Conservation (phyloP, 192 early-diverging fungal species). For the Rhizophagus clarus region DNA sequence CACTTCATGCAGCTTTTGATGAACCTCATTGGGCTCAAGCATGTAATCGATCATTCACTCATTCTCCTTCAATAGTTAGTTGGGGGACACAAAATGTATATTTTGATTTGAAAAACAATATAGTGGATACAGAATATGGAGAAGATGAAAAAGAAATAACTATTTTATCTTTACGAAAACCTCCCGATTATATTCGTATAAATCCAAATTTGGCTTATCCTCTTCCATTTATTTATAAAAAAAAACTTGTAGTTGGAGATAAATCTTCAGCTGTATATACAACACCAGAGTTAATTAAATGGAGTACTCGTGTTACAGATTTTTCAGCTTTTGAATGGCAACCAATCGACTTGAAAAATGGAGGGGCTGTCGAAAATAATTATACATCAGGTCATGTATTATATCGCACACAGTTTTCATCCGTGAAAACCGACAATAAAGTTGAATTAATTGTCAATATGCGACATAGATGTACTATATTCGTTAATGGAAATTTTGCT, state of each 20-base stretch:
- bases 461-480: conserved; percentile 71
- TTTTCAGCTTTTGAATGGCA: conserved; percentile 37
- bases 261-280: conserved; percentile 25
- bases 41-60: conserved; percentile 23
- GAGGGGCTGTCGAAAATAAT: conserved; percentile 12
- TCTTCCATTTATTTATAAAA: conserved; percentile 29
- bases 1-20: conserved; percentile 54
- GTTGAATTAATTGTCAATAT: conserved; percentile 65
- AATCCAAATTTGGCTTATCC: conserved; percentile 21
- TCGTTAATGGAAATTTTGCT: conserved; percentile 70
- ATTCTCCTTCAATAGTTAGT: conserved; percentile 43
- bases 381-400: conserved; percentile 25
- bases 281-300: conserved; percentile 28
- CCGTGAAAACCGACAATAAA: conserved; percentile 33
- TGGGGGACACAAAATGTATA: conserved; percentile 55
- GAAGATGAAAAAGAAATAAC: conserved; percentile 38
- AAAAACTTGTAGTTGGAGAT: conserved; percentile 16
- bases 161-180: conserved; percentile 39
- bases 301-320: conserved; percentile 36
- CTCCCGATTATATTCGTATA: conserved; percentile 25
- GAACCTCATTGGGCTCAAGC: conserved; percentile 41
- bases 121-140: conserved; percentile 38
- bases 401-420: conserved; percentile 14
- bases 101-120: conserved; percentile 34
- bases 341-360: conserved; percentile 35